A percentile compares a stretch with the other conserved stretches of the same genome.
Conservation (phyloP, 2,329 filamentous ascomycete genomes). For the Cucurbitaria berberidis region DNA sequence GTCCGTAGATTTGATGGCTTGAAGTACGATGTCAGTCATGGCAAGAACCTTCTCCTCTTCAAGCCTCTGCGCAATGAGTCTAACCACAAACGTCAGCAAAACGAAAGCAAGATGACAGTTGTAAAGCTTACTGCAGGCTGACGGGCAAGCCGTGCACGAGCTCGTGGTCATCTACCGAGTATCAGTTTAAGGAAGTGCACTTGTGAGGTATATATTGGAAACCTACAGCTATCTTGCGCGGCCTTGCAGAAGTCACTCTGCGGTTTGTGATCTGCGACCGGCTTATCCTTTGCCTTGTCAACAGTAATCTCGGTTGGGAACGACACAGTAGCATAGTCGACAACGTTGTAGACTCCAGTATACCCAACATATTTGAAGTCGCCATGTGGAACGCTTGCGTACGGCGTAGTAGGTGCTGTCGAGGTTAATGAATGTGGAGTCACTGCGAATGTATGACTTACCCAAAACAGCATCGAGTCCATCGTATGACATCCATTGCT, state of each 20-base stretch:
- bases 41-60: slow-evolving; percentile 53
- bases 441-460: slow-evolving; percentile 12
- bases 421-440: slow-evolving; percentile 7
- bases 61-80: slow-evolving; percentile 48
- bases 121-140: slow-evolving; percentile 44
- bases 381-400: slow-evolving; percentile 50
- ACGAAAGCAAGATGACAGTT: too few species aligned
- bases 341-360: slow-evolving; percentile 56
- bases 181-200: not conserved
- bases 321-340: slow-evolving; percentile 55
- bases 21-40: slow-evolving; percentile 46
- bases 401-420: slow-evolving; percentile 53
- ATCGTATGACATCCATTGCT: slow-evolving; percentile 52
- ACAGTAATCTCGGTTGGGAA: slow-evolving; percentile 52
- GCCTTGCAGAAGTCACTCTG: slow-evolving; percentile 50
- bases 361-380: slow-evolving; percentile 56
- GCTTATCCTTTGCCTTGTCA: slow-evolving; percentile 48
- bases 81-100: slow-evolving; percentile 7
- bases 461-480: slow-evolving; percentile 55
- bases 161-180: slow-evolving; percentile 42
- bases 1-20: slow-evolving; percentile 27
- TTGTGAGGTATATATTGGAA: not conserved
- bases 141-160: slow-evolving; percentile 54
- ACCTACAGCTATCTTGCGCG: slow-evolving; percentile 51
- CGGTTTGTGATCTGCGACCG: slow-evolving; percentile 26